Percentiles rank a stretch among this genome's conserved stretches.
These are phyloP conservation scores for Penicillium silybi DNA, from an alignment of 495 filamentous ascomycete genomes.

Conservation along the genomic window DNA sequence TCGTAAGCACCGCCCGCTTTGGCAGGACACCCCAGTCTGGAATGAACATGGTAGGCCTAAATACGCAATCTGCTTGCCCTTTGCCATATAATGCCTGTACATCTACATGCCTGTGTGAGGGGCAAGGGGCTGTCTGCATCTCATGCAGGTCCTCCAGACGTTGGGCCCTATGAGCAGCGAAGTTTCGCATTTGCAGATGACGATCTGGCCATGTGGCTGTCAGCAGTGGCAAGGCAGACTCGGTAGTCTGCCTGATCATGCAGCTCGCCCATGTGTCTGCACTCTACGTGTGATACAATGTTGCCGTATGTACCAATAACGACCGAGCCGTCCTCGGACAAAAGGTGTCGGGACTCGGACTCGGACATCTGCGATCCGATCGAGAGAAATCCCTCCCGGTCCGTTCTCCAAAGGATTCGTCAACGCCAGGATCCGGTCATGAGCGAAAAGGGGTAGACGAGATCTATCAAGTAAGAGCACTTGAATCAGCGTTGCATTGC, in stretches of 20 bases:
- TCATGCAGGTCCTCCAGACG: background rate
- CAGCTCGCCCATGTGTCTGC: background rate
- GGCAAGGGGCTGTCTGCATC: background rate
- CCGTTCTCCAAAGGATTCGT: background rate
- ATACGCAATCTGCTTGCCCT: background rate
- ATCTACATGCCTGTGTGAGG: too few species aligned
- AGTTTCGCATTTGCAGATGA: slow-evolving; percentile 6
- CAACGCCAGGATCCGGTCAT: background rate
- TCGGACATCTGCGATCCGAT: background rate
- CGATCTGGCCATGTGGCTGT: slow-evolving; percentile 11
- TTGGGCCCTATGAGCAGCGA: background rate
- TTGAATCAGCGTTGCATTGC: background rate
- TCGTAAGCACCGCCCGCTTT: background rate
- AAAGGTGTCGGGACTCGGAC: too few species aligned
- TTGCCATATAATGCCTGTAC: background rate
- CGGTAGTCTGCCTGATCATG: background rate
- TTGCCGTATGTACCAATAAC: background rate
- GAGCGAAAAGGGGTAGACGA: background rate
- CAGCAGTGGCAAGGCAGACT: slow-evolving; percentile 8
- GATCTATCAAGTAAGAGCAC: background rate
- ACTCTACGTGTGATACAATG: background rate
- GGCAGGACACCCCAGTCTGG: background rate
- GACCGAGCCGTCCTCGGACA: too few species aligned
- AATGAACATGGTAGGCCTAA: background rate
- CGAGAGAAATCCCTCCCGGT: too few species aligned